A percentile compares a stretch with the other conserved stretches of the same genome.
These are phyloP conservation scores for Aspergillus pseudoviridinutans DNA, from an alignment of 2,329 filamentous ascomycete genomes.

Conservation along the genomic window DNA sequence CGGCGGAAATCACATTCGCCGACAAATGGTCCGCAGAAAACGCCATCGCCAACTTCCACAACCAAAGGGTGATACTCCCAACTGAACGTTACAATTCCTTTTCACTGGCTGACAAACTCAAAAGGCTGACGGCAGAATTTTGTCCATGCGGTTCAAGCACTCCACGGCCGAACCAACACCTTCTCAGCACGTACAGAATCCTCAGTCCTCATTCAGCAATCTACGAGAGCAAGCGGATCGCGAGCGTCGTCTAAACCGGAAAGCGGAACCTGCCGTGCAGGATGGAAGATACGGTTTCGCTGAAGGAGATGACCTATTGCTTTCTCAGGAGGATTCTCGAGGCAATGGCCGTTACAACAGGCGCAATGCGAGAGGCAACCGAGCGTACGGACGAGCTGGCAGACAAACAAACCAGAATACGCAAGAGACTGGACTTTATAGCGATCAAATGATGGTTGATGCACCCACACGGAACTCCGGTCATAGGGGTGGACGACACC, in stretches of 20 bases:
- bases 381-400: slow-evolving; percentile 6
- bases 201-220: slow-evolving; percentile 27
- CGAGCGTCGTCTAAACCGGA: slow-evolving; percentile 33
- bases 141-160: slow-evolving; percentile 55
- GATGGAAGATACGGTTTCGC: slow-evolving; percentile 40
- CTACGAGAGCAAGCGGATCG: slow-evolving; percentile 40
- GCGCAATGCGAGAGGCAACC: slow-evolving; percentile 11
- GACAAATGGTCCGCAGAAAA: slow-evolving; percentile 55
- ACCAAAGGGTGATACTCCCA: slow-evolving; percentile 50
- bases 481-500: slow-evolving; percentile 16
- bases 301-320: slow-evolving; percentile 14
- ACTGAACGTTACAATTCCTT: not conserved
- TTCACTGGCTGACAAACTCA: slow-evolving; percentile 19
- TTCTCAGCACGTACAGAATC: slow-evolving; percentile 10
- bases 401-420: slow-evolving; percentile 8
- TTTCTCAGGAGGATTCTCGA: slow-evolving; percentile 1
- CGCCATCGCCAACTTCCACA: slow-evolving; percentile 59
- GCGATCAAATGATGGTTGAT: slow-evolving; percentile 41
- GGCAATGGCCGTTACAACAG: slow-evolving; percentile 12
- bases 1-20: slow-evolving; percentile 57
- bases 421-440: slow-evolving; percentile 30
- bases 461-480: slow-evolving; percentile 24
- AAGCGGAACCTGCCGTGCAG: slow-evolving; percentile 32
- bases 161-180: slow-evolving; percentile 6
- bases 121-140: slow-evolving; percentile 56